These are phyloP conservation scores for Fusarium fracticaudum DNA, from an alignment of 2,329 filamentous ascomycete genomes.

Conservation along the genomic window DNA sequence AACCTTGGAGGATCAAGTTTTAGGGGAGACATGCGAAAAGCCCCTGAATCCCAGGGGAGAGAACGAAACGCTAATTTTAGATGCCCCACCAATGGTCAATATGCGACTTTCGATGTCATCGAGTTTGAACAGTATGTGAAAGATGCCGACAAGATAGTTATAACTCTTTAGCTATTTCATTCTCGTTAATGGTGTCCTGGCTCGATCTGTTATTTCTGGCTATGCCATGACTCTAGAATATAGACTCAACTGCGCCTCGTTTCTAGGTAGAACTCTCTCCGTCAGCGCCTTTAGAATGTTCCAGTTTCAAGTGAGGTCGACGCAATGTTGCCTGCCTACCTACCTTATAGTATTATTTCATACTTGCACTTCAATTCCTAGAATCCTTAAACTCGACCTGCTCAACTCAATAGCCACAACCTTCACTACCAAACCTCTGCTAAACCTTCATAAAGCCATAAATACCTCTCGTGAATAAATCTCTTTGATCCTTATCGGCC, in stretches of 20 bases:
- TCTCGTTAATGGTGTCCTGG: neutral
- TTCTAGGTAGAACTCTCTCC: constrained; percentile 9
- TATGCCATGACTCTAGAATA: neutral
- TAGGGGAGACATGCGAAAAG: constrained; percentile 10
- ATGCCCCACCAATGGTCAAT: constrained; percentile 24
- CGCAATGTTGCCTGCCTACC: constrained; percentile 38
- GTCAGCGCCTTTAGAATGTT: constrained; percentile 40
- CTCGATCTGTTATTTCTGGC: neutral
- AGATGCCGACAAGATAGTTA: neutral
- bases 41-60: constrained; percentile 22
- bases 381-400: neutral
- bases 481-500: neutral
- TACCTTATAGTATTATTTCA: neutral
- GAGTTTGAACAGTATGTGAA: constrained; percentile 1
- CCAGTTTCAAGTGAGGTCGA: constrained; percentile 32
- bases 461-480: neutral
- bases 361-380: neutral
- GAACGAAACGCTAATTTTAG: constrained; percentile 37
- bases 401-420: neutral
- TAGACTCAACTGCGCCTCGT: neutral
- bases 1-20: constrained; percentile 11
- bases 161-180: neutral
- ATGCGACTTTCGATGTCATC: constrained; percentile 24
- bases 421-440: neutral
- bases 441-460: neutral